Percentiles rank a stretch among this genome's conserved stretches.
Conservation (phyloP, 345 rosid species). For the Isatis tinctoria region DNA sequence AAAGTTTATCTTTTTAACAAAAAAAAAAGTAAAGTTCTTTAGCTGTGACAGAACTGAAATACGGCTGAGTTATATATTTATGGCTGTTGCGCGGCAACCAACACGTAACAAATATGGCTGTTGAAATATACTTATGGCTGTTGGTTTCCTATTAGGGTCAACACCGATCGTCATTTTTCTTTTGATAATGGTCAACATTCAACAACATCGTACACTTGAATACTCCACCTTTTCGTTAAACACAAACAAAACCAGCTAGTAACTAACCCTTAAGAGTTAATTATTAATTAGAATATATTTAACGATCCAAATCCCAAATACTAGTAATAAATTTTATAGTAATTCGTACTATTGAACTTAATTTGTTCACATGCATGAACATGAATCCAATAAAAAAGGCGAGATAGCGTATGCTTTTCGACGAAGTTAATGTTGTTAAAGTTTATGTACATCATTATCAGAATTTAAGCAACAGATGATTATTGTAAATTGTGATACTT, state of each 20-base stretch:
- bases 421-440: not conserved
- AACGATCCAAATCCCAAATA: not conserved
- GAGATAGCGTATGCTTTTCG: not conserved
- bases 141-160: conserved; percentile 7
- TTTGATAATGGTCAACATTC: not conserved
- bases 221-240: conserved; percentile 8
- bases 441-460: not conserved
- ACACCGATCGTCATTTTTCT: not conserved
- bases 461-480: not conserved
- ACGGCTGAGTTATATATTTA: too few species aligned
- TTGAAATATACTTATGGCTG: conserved; percentile 1
- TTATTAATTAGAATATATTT: not conserved
- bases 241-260: conserved; percentile 17
- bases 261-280: not conserved
- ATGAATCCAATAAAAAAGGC: conserved; percentile 5
- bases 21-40: not conserved
- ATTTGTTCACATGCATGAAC: conserved; percentile 21
- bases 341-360: not conserved
- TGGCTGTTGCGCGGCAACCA: conserved; percentile 10
- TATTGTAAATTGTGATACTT: not conserved
- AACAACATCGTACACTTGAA: conserved; percentile 2
- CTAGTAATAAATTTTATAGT: not conserved
- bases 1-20: too few species aligned
- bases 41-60: not conserved
- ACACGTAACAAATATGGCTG: not conserved